phyloP scores from a whole-genome alignment of 2,329 filamentous ascomycete genomes.

The Colletotrichum sp. region DNA sequence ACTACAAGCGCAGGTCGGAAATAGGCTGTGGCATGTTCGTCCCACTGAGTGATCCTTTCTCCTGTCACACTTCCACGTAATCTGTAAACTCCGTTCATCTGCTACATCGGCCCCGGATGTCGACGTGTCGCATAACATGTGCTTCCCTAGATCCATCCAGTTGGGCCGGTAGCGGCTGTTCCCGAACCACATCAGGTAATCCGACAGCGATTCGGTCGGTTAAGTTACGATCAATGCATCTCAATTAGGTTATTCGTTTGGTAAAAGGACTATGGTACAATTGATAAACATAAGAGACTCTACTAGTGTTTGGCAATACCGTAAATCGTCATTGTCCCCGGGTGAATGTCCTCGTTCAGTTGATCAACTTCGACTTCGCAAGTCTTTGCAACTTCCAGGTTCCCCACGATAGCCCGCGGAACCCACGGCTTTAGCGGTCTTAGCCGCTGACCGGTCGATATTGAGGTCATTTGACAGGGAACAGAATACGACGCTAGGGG shows the following conservation, averaged over 20 bases:
- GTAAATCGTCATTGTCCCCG: background rate
- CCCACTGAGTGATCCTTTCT: no score
- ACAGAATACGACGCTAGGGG: background rate
- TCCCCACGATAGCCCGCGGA: background rate
- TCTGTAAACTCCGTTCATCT: no score
- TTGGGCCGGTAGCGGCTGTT: no score
- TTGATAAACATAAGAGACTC: rapidly evolving
- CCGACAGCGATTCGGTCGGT: no score
- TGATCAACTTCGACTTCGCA: background rate
- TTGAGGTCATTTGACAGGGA: background rate
- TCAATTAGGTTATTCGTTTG: background rate
- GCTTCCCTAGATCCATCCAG: no score
- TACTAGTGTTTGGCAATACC: background rate
- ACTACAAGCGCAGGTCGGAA: no score
- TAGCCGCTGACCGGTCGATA: background rate
- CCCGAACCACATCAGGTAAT: no score
- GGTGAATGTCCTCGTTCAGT: background rate
- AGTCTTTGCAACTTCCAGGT: background rate
- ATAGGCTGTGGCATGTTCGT: no score
- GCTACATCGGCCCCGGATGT: no score
- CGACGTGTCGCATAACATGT: no score
- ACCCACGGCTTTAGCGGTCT: background rate
- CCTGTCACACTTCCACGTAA: no score
- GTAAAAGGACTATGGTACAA: rapidly evolving
- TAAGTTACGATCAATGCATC: background rate